Base-by-base conservation (phyloP, 768 basidiomycete species). In the Mycena filopes region DNA sequence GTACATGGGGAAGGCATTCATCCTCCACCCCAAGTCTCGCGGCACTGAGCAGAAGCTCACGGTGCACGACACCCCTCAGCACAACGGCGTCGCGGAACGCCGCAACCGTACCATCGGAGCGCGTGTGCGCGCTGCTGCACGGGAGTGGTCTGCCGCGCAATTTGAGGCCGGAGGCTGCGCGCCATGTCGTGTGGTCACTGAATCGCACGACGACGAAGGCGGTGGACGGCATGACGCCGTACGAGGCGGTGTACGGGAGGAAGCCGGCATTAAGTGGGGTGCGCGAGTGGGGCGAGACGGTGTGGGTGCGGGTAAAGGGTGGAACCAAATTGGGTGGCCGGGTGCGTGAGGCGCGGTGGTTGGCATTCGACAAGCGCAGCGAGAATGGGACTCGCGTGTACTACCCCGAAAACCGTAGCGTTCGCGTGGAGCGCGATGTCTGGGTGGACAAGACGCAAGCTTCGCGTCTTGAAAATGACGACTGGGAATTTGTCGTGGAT, bases 21-120 rank as follows among this genome's bases (percentile, higher is more conserved):
- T 4, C 5, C 49, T 47, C 23, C 60, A 60, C 45, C 67, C 75
- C 0, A 28, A 40, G 21, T 6, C 20, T 18, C 38, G 59, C 3
- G 77, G 78, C 1, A 78, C 71, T 9, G 41, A 38, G 2, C 63
- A 66, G 15, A 54, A 73, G 46, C 60, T 61, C 13, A 77, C 75
- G 13, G 70, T 64, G 7, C 76, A 67, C 2, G 51, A 76, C 50
- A 70, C 75, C 5, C 75, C 76, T 6, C 43, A 70, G 49, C 72
- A 77, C 26, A 77, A 79, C 26, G 75, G 77, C 10, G 63, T 77
- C 1, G 70, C 76, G 0, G 74, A 79, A 54, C 66, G 65, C 0
- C 57, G 67, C 5, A 78, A 77, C 47, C 63, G 66, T 1, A 71
- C 67, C 0, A 45, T 76, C 3, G 31, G 71, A 77, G 38, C 42